A percentile compares a stretch with the other conserved stretches of the same genome.
phyloP scores from a whole-genome alignment of 208 protist species.

The Tetramitus jugosus region DNA sequence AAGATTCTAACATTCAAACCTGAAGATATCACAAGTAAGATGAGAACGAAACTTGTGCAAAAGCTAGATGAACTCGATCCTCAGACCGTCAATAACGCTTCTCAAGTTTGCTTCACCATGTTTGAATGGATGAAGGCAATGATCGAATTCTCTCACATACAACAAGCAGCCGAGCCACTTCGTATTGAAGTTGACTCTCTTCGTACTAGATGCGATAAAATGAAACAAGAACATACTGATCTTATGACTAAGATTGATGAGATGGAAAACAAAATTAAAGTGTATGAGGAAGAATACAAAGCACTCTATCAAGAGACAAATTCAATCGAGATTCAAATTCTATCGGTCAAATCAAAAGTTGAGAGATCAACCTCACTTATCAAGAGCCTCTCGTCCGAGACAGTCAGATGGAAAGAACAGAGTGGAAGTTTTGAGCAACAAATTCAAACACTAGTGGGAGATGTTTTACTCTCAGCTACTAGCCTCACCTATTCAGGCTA shows the following conservation, averaged over 20 bases:
- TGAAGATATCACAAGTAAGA: slow-evolving; percentile 56
- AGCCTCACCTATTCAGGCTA: slow-evolving; percentile 96
- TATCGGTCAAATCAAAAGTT: slow-evolving; percentile 68
- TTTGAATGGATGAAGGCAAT: slow-evolving; percentile 91
- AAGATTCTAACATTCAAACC: slow-evolving; percentile 88
- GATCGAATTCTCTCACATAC: slow-evolving; percentile 83
- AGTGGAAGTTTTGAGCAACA: slow-evolving; percentile 63
- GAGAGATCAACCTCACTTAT: slow-evolving; percentile 80
- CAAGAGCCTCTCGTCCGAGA: slow-evolving; percentile 77
- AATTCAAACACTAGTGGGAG: slow-evolving; percentile 82
- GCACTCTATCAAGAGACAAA: slow-evolving; percentile 78
- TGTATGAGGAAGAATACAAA: slow-evolving; percentile 87
- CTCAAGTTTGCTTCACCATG: slow-evolving; percentile 89
- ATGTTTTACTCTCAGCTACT: slow-evolving; percentile 83
- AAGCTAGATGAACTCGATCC: slow-evolving; percentile 82
- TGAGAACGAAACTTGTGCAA: slow-evolving; percentile 53
- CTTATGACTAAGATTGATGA: slow-evolving; percentile 55
- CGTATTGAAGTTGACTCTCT: slow-evolving; percentile 75
- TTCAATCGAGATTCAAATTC: slow-evolving; percentile 73
- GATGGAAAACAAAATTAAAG: slow-evolving; percentile 68
- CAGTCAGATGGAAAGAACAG: slow-evolving; percentile 81
- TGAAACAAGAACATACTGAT: slow-evolving; percentile 38
- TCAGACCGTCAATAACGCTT: slow-evolving; percentile 83
- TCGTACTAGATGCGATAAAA: slow-evolving; percentile 54
- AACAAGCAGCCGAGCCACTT: slow-evolving; percentile 79